Percentiles rank a stretch among this genome's conserved stretches.
Conservation (phyloP, 2,329 filamentous ascomycete species). For the Cercospora sojina region DNA sequence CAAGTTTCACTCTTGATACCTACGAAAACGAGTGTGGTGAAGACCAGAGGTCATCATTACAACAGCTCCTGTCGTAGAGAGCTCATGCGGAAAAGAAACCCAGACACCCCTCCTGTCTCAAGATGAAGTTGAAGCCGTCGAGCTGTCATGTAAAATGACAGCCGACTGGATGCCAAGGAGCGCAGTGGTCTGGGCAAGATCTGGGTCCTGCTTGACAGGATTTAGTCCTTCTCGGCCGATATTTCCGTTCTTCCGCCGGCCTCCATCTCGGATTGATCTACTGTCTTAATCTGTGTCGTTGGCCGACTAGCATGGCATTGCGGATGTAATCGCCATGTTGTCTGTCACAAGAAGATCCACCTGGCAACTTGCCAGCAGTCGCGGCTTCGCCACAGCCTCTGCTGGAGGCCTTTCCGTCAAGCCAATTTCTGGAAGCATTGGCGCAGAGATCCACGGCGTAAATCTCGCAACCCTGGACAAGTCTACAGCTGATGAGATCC, state of each 20-base stretch:
- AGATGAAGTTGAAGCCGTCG: neutral
- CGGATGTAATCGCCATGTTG: neutral
- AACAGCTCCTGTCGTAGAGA: neutral
- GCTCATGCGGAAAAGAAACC: neutral
- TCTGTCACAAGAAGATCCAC: neutral
- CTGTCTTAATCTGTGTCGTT: neutral
- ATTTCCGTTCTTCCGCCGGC: neutral
- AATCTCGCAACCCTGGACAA: constrained; percentile 66
- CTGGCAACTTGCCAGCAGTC: neutral
- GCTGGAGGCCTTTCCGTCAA: neutral
- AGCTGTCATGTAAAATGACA: neutral
- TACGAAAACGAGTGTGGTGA: neutral
- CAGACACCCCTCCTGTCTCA: neutral
- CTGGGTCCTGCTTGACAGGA: neutral
- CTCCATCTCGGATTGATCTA: neutral
- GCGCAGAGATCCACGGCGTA: constrained; percentile 67
- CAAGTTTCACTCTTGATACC: neutral
- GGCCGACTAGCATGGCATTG: neutral
- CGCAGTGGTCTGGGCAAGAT: neutral
- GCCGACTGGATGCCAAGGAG: neutral
- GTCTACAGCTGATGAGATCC: constrained; percentile 70
- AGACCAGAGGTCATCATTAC: neutral
- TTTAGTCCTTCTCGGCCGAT: neutral
- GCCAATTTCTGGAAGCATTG: constrained; percentile 48
- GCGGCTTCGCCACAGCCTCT: neutral